Conservation (phyloP, 1,284 basidiomycete species). For the Pseudozyma pruni region DNA sequence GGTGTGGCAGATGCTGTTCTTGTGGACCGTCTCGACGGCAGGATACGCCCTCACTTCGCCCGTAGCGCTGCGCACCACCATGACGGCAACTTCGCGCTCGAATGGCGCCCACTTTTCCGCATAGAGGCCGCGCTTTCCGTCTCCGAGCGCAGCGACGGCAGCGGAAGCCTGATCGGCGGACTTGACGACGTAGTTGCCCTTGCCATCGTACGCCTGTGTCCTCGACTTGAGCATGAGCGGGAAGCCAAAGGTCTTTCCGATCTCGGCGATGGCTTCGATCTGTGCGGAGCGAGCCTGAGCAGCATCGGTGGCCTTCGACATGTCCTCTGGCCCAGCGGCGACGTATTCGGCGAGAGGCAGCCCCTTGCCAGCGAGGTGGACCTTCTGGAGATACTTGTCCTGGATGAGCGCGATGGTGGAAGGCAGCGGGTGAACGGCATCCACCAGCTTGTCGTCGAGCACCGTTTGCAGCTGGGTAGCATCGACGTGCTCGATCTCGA, state of each 20-base stretch:
- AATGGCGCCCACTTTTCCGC: constrained; percentile 95
- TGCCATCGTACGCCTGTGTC: constrained; percentile 93
- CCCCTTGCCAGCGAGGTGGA: constrained; percentile 70
- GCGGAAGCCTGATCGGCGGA: constrained; percentile 72
- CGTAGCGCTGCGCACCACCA: constrained; percentile 81
- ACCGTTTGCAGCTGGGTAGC: constrained; percentile 75
- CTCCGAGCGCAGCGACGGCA: constrained; percentile 73
- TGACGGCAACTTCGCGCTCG: constrained; percentile 89
- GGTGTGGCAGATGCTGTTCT: constrained; percentile 91
- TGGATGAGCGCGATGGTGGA: constrained; percentile 88
- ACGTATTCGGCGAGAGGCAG: constrained; percentile 80
- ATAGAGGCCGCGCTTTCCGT: constrained; percentile 74
- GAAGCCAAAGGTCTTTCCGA: constrained; percentile 74
- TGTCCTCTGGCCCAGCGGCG: constrained; percentile 70
- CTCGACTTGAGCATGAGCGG: constrained; percentile 97
- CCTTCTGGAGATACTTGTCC: constrained; percentile 93
- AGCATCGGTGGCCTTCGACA: constrained; percentile 69
- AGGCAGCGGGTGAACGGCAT: constrained; percentile 83
- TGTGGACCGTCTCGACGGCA: constrained; percentile 93
- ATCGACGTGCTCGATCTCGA: constrained; percentile 98
- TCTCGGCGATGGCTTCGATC: constrained; percentile 41
- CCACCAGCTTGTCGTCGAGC: constrained; percentile 62
- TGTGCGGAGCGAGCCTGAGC: constrained; percentile 70
- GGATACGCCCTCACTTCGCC: constrained; percentile 88
- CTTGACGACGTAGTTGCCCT: constrained; percentile 87